These are phyloP conservation scores for Thymus quinquecostatus DNA, from an alignment of 257 asterid species.

Conservation along the genomic window DNA sequence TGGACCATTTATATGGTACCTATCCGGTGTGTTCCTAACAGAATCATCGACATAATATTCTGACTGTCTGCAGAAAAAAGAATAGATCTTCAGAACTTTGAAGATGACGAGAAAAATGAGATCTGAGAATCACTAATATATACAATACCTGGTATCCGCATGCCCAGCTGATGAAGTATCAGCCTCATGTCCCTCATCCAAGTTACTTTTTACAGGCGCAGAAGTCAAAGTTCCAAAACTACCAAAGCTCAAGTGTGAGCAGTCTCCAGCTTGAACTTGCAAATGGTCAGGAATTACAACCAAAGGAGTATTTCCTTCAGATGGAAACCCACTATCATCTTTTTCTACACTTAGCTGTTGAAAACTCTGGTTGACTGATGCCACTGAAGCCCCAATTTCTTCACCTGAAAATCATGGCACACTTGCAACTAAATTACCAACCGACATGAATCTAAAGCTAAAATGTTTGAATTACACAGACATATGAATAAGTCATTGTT, in stretches of 20 bases:
- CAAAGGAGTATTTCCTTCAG: slow-evolving; percentile 61
- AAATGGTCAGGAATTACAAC: slow-evolving; percentile 82
- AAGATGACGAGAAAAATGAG: slow-evolving; percentile 7
- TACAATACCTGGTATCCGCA: slow-evolving; percentile 55
- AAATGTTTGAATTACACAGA: background rate
- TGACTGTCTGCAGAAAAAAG: slow-evolving; percentile 55
- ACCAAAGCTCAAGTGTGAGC: slow-evolving; percentile 93
- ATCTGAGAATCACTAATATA: slow-evolving; percentile 16
- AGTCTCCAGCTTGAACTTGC: slow-evolving; percentile 75
- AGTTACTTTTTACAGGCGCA: slow-evolving; percentile 43
- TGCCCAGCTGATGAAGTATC: slow-evolving; percentile 55
- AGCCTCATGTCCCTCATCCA: slow-evolving; percentile 59
- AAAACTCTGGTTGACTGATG: slow-evolving; percentile 62
- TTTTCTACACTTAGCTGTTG: slow-evolving; percentile 57
- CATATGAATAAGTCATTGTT: background rate
- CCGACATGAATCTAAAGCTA: slow-evolving; percentile 18
- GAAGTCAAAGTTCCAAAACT: slow-evolving; percentile 65
- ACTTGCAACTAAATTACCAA: slow-evolving; percentile 7
- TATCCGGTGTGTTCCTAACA: slow-evolving; percentile 54
- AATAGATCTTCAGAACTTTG: slow-evolving; percentile 16
- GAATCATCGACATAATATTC: slow-evolving; percentile 70
- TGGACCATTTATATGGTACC: slow-evolving; percentile 49
- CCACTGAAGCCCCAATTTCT: slow-evolving; percentile 46
- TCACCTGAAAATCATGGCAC: slow-evolving; percentile 56
- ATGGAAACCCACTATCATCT: slow-evolving; percentile 48